Conservation (phyloP, 257 asterid genomes). For the Solanum boliviense region DNA sequence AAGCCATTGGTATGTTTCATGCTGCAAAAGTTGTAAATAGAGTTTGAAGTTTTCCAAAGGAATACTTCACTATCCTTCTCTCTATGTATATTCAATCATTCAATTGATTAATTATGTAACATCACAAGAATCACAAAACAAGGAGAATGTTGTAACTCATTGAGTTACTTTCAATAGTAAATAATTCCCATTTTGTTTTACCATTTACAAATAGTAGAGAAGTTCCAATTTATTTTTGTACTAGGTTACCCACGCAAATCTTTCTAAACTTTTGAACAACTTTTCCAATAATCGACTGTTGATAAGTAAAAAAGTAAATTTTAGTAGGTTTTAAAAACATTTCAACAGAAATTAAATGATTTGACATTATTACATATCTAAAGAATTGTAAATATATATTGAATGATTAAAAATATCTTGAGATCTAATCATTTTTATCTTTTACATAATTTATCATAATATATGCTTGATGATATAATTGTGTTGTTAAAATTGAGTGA, state of each 20-base stretch:
- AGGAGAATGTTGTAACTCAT: not conserved
- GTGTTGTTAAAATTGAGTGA: too few species aligned
- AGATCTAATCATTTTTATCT: too few species aligned
- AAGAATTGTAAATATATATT: too few species aligned
- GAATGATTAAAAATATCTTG: too few species aligned
- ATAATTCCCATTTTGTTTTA: not conserved
- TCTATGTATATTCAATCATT: not conserved
- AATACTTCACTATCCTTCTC: not conserved
- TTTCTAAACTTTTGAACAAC: too few species aligned
- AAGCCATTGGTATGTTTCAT: not conserved
- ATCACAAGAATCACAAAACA: not conserved
- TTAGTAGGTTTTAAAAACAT: too few species aligned
- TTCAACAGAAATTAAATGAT: too few species aligned
- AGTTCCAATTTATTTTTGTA: not conserved
- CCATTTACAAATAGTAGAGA: not conserved
- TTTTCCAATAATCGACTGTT: rapidly evolving
- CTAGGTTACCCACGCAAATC: too few species aligned
- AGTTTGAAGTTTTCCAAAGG: not conserved
- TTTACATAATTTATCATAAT: too few species aligned
- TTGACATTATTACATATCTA: too few species aligned
- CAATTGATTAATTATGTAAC: not conserved
- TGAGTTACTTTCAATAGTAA: not conserved
- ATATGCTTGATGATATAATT: too few species aligned
- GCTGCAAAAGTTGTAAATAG: not conserved
- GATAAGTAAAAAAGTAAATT: too few species aligned